phyloP scores from a whole-genome alignment of 2,329 filamentous ascomycete genomes.

The Verticillium longisporum region DNA sequence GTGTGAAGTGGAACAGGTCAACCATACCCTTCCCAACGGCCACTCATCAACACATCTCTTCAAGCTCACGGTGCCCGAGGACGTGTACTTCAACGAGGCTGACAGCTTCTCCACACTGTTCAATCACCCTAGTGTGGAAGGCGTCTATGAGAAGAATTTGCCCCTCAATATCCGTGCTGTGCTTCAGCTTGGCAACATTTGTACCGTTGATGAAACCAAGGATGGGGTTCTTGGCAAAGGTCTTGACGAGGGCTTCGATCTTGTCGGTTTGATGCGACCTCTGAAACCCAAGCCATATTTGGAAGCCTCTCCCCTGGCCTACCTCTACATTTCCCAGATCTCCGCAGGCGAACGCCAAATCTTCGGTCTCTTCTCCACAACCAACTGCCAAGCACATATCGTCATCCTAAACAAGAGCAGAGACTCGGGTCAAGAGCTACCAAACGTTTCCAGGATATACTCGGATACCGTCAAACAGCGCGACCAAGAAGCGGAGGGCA shows the following conservation, averaged over 20 bases:
- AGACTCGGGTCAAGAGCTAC: conserved; percentile 73
- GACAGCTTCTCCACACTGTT: conserved; percentile 79
- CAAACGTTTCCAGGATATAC: conserved; percentile 88
- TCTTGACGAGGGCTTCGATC: conserved; percentile 87
- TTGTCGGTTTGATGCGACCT: conserved; percentile 65
- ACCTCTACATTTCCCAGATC: conserved; percentile 90
- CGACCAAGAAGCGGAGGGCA: conserved; percentile 57
- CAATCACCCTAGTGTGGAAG: conserved; percentile 90
- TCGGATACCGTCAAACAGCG: conserved; percentile 63
- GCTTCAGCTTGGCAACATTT: conserved; percentile 81
- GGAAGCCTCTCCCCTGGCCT: conserved; percentile 65
- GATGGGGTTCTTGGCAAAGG: conserved; percentile 87
- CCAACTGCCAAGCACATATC: conserved; percentile 72
- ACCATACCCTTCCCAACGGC: conserved; percentile 87
- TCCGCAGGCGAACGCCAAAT: conserved; percentile 85
- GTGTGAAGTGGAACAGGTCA: conserved; percentile 88
- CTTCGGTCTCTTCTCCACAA: conserved; percentile 87
- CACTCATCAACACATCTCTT: conserved; percentile 92
- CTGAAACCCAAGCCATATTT: conserved; percentile 65
- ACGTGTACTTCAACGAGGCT: conserved; percentile 76
- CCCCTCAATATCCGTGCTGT: conserved; percentile 82
- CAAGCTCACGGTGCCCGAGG: conserved; percentile 84
- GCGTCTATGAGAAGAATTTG: conserved; percentile 92
- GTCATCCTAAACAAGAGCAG: conserved; percentile 79
- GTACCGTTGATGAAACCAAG: conserved; percentile 88